These are phyloP conservation scores for Tuber melanosporum DNA, from an alignment of 495 filamentous ascomycete genomes.

Conservation along the genomic window DNA sequence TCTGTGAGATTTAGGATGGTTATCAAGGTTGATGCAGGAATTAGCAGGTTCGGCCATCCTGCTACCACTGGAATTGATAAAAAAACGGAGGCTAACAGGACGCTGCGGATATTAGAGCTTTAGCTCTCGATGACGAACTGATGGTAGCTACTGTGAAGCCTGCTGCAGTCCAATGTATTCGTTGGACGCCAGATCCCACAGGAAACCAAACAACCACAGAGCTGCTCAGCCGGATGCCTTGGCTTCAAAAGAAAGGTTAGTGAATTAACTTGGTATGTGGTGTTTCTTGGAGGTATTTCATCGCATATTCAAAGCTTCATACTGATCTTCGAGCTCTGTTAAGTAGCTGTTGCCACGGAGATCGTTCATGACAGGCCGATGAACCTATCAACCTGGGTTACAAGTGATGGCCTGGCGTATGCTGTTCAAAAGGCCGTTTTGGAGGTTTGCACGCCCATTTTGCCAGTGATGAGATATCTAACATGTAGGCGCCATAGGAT, in stretches of 20 bases:
- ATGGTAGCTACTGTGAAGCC: constrained; percentile 91
- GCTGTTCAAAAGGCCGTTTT: constrained; percentile 68
- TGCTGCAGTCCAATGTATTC: constrained; percentile 89
- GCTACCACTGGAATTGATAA: not conserved
- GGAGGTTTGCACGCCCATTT: constrained; percentile 15
- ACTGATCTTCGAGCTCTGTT: constrained; percentile 11
- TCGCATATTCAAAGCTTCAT: not conserved
- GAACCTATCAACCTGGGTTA: constrained; percentile 93
- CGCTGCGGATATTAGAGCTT: constrained; percentile 47
- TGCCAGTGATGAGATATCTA: constrained; percentile 37
- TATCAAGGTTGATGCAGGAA: constrained; percentile 95
- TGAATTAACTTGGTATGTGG: constrained; percentile 30
- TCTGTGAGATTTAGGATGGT: constrained; percentile 93
- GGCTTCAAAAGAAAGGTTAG: constrained; percentile 65
- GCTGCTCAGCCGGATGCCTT: constrained; percentile 76
- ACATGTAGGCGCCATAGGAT: constrained; percentile 40
- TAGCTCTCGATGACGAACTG: constrained; percentile 88
- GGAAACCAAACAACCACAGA: constrained; percentile 87
- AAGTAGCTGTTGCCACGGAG: constrained; percentile 47
- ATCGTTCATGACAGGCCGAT: constrained; percentile 97
- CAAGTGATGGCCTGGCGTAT: constrained; percentile 81
- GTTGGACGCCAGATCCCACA: constrained; percentile 76
- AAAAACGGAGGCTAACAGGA: not conserved
- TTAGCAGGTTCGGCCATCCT: constrained; percentile 50
- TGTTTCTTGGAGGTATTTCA: constrained; percentile 8